These are phyloP conservation scores for Astragalus membranaceus DNA, from an alignment of 306 rosid species.

Conservation along the genomic window DNA sequence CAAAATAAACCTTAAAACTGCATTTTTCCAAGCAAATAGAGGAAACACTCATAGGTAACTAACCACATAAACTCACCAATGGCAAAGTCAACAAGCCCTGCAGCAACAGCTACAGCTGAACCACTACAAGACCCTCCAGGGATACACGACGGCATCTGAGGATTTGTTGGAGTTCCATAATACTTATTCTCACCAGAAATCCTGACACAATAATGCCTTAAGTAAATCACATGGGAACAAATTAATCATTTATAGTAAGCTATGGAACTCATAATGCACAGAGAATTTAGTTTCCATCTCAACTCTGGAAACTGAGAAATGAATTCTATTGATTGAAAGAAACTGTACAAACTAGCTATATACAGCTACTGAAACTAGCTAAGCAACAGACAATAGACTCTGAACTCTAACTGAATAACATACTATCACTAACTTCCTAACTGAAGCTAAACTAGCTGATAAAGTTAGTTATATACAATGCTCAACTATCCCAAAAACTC, in stretches of 20 bases:
- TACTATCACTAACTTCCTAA: no score
- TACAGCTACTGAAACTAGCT: no score
- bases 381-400: no score
- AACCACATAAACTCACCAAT: constrained; percentile 42
- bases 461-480: no score
- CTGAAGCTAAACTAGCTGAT: no score
- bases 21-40: constrained; percentile 3
- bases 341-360: no score
- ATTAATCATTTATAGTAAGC: not conserved
- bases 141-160: constrained; percentile 37
- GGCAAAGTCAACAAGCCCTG: constrained; percentile 66
- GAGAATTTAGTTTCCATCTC: no score
- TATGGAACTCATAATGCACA: no score
- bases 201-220: constrained; percentile 24
- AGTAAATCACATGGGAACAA: constrained; percentile 9
- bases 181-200: constrained; percentile 60
- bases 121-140: constrained; percentile 80
- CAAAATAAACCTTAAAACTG: not conserved
- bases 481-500: no score
- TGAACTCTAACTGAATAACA: no score
- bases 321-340: no score
- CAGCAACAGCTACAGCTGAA: constrained; percentile 80
- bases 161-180: constrained; percentile 70
- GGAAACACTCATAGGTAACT: not conserved
- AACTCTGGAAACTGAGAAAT: no score